A percentile compares a stretch with the other conserved stretches of the same genome.
Evolutionary conservation across 768 basidiomycete species (phyloP).

Genomic region (Sporobolomyces roseus): DNA sequence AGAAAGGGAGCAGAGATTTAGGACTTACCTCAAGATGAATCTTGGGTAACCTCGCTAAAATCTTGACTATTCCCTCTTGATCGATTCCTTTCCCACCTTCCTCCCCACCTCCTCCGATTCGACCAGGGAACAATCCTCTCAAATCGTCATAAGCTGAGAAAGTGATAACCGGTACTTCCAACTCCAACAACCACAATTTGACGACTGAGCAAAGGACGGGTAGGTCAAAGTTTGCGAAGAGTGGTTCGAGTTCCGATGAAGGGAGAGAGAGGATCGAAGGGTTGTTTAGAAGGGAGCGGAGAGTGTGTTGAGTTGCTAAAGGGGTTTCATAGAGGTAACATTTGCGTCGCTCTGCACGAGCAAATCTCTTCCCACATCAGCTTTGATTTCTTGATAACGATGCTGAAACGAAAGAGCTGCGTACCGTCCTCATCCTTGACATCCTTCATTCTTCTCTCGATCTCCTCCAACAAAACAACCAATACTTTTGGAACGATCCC

Average conservation of each 20-base stretch:
- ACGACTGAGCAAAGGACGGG: conserved; percentile 79
- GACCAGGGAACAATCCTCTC: conserved; percentile 71
- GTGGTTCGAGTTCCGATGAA: conserved; percentile 48
- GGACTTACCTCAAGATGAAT: conserved; percentile 32
- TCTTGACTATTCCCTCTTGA: neutral
- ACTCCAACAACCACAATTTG: conserved; percentile 87
- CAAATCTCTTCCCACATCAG: neutral
- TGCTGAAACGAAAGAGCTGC: neutral
- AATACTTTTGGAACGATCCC: conserved; percentile 66
- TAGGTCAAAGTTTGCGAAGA: conserved; percentile 70
- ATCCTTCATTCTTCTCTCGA: conserved; percentile 62
- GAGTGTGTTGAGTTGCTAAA: conserved; percentile 71
- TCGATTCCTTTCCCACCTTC: conserved; percentile 5
- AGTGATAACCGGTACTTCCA: conserved; percentile 75
- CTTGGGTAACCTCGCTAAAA: conserved; percentile 18
- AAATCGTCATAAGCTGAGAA: conserved; percentile 93
- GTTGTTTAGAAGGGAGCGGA: conserved; percentile 77
- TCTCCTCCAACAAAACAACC: conserved; percentile 60
- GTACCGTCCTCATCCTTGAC: conserved; percentile 61
- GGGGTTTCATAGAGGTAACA: conserved; percentile 92
- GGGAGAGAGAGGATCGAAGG: conserved; percentile 47
- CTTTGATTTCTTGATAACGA: too few species aligned
- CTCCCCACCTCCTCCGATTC: neutral
- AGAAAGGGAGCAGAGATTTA: neutral
- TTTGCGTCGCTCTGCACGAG: conserved; percentile 67